Percentiles rank a stretch among this genome's conserved stretches.
Conservation (phyloP, 2,329 filamentous ascomycete species). For the Xylaria digitata region DNA sequence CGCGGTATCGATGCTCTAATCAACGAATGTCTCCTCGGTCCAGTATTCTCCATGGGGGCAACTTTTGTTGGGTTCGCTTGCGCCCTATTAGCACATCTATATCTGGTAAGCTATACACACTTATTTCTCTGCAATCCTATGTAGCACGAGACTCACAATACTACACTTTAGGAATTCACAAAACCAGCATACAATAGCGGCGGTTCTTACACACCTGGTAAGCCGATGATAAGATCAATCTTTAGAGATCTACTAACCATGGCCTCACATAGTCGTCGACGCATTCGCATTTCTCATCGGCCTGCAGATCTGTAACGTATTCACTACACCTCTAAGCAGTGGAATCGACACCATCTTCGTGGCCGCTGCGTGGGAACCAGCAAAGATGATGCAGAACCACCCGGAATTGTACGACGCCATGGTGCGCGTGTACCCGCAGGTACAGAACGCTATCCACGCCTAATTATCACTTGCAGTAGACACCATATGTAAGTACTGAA, state of each 20-base stretch:
- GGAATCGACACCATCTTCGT: constrained; percentile 96
- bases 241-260: constrained; percentile 10
- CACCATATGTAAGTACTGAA: not conserved
- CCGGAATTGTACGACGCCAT: constrained; percentile 83
- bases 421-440: constrained; percentile 83
- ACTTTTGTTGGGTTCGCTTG: constrained; percentile 87
- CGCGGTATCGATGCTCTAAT: constrained; percentile 90
- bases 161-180: constrained; percentile 43
- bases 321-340: constrained; percentile 86
- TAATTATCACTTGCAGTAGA: constrained; percentile 43
- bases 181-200: constrained; percentile 43
- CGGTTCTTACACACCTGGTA: constrained; percentile 47
- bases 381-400: constrained; percentile 83
- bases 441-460: constrained; percentile 82
- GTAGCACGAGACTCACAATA: constrained; percentile 19
- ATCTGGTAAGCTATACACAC: constrained; percentile 75
- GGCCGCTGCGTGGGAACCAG: constrained; percentile 74
- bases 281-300: constrained; percentile 81
- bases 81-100: constrained; percentile 85
- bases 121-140: constrained; percentile 53
- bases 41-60: constrained; percentile 66
- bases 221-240: constrained; percentile 14
- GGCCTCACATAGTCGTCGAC: constrained; percentile 43
- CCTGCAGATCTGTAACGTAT: constrained; percentile 87
- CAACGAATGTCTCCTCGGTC: constrained; percentile 86